Base-by-base conservation (phyloP, 225 moss, liverwort and hornwort species). In the Marchantia polymorpha region DNA sequence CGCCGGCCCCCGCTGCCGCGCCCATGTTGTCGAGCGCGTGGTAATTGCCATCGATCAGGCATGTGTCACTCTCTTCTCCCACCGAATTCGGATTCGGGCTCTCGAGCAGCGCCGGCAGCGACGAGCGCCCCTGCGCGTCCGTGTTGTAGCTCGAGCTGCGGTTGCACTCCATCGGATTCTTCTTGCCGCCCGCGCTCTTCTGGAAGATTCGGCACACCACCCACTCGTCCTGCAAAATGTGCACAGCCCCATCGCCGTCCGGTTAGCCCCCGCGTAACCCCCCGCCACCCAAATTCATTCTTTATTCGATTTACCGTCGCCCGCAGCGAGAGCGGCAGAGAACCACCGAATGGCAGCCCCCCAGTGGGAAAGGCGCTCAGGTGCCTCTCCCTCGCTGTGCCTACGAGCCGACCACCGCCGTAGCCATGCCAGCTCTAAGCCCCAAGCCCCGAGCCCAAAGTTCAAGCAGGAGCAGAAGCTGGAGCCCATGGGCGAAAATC, bases 141-240 rank as follows among this genome's bases (percentile, higher is more conserved):
- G 79, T 67, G 79, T 54, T 77, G 80, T 82, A 82, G 67, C 25
- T 63, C 4, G 84, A 87, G 68, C 80, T 79, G 56, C 80, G 76
- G 72, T 74, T 71, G 64, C 81, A 87, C 26, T 87, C 86, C 79
- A 82, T 70, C 69, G 79, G 46, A 72, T 64, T 70, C 77, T 87
- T 82, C 83, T 84, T 73, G 12, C 87, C 83, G 3, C 87, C 87
- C 19, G 73, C 80, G 55, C 84, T 87, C 30, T 87, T 87, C 61
- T 87, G 87, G 76, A 87, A 87, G 73, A 87, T 87, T 29, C 87
- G 84, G 54, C 87, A 87, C 15, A 87, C 87, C 50, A 87, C 87
- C 87, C 87, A 87, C 60, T 87, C 87, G 66, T 87, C 87, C 87
- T 84, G 83, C 68, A 23, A 81, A 74, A 77, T 55, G 68, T 25